phyloP scores from a whole-genome alignment of 2,329 filamentous ascomycete species.

The Mariannaea elegans region DNA sequence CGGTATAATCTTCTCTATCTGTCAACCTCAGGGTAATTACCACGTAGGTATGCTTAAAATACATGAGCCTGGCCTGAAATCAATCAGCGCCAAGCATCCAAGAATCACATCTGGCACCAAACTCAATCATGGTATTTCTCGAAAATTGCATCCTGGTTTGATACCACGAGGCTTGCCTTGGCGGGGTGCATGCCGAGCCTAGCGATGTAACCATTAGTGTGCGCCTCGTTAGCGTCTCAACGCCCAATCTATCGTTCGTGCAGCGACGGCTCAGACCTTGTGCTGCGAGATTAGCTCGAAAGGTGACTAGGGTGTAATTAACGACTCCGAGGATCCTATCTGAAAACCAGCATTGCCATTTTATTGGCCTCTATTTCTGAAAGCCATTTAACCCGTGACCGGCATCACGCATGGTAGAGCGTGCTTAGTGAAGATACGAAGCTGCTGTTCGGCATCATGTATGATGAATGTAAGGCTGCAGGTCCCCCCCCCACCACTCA shows the following conservation, averaged over 20 bases:
- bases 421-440: conserved; percentile 1
- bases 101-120: background rate
- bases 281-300: conserved; percentile 22
- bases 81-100: background rate
- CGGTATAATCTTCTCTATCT: too few relatives aligned
- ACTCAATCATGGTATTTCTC: conserved; percentile 17
- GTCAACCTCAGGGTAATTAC: too few relatives aligned
- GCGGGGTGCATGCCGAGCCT: background rate
- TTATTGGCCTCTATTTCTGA: background rate
- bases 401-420: background rate
- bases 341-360: background rate
- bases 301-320: background rate
- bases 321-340: background rate
- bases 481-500: conserved; percentile 13
- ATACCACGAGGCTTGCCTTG: conserved; percentile 14
- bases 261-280: conserved; percentile 15
- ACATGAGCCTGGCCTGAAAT: too few relatives aligned
- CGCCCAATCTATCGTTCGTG: background rate
- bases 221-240: conserved; percentile 7
- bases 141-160: conserved; percentile 23
- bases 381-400: background rate
- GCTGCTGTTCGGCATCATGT: background rate
- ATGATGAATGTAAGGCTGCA: conserved; percentile 7
- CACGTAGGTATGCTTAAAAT: too few relatives aligned
- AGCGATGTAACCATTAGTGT: background rate